A percentile compares a stretch with the other conserved stretches of the same genome.
phyloP scores from a whole-genome alignment of 1,284 basidiomycete species.

The Ustanciosporium gigantosporum region DNA sequence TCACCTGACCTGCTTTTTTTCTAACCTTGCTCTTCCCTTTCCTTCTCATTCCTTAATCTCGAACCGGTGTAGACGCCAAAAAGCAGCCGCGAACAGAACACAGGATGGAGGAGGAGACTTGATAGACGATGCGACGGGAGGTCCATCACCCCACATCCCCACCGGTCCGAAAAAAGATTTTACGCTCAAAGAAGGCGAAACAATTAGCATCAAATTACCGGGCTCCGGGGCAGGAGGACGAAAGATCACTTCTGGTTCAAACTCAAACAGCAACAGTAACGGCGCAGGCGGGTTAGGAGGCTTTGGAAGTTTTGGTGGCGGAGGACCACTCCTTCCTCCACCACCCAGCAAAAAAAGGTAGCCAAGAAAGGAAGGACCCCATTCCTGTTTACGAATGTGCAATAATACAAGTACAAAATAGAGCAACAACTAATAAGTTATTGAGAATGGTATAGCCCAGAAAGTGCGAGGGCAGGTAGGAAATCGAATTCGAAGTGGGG shows the following conservation, averaged over 20 bases:
- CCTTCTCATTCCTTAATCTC: no score
- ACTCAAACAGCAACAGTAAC: not conserved
- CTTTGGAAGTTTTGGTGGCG: conserved; percentile 11
- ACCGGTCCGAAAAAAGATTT: conserved; percentile 82
- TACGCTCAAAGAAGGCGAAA: conserved; percentile 92
- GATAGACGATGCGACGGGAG: conserved; percentile 2
- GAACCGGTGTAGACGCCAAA: conserved; percentile 45
- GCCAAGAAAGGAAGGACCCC: not conserved
- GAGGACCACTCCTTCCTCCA: conserved; percentile 32
- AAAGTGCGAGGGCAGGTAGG: no score
- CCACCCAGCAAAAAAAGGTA: conserved; percentile 43
- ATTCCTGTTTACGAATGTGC: not conserved
- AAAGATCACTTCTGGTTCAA: conserved; percentile 24
- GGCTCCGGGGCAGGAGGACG: conserved; percentile 15
- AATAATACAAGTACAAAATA: no score
- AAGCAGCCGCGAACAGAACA: conserved; percentile 6
- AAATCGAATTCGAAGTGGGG: no score
- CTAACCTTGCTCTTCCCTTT: no score
- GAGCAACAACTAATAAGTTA: no score
- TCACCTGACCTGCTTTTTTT: no score
- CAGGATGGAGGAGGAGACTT: not conserved
- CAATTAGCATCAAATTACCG: conserved; percentile 68
- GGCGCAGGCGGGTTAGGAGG: conserved; percentile 9
- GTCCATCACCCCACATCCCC: conserved; percentile 63
- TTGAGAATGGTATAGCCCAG: no score